Evolutionary conservation across 129 eudicot genomes (phyloP), one percentile per base, ranked within the genome.

Genomic region (Dittrichia graveolens): DNA sequence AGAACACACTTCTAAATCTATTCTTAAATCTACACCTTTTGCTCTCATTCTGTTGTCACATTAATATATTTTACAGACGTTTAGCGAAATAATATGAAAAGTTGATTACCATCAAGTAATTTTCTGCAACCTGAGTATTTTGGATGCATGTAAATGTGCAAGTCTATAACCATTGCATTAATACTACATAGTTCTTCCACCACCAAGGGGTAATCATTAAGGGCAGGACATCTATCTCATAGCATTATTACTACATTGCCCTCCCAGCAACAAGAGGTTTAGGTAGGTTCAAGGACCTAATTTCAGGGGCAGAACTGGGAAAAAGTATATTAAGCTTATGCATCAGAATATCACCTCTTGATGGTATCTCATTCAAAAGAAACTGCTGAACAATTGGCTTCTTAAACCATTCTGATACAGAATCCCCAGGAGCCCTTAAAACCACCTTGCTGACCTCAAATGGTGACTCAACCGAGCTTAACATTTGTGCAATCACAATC

Each of bases 401-500:
- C 79, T 95, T 95, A 74, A 95, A 95, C 99, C 99, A 95, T 70
- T 95, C 97, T 69, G 93, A 66, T 38, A 95, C 96, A 13, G 99
- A 77, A 39, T 95, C 99, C 61, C 99, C 99, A 1, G 99, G 97
- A 59, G 99, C 99, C 88, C 99, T 84, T 60, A 95, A 63, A 61
- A 95, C 99, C 83, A 95, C 99, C 78, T 90, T 95, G 69, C 97
- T 90, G 34, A 95, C 99, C 86, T 95, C 97, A 67, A 95, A 90
- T 4, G 99, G 99, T 5, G 99, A 95, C 70, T 88, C 97, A 11
- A 90, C 88, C 0, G 96, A 86, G 63, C 85, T 74, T 31, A 95
- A 62, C 89, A 85, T 88, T 67, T 90, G 96, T 3, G 99, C 97
- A 72, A 91, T 67, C 72, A 90, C 97, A 45, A 95, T 95, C 82